Evolutionary conservation across 176 grass and related monocot genomes (phyloP).

Genomic region (Poa annua): DNA sequence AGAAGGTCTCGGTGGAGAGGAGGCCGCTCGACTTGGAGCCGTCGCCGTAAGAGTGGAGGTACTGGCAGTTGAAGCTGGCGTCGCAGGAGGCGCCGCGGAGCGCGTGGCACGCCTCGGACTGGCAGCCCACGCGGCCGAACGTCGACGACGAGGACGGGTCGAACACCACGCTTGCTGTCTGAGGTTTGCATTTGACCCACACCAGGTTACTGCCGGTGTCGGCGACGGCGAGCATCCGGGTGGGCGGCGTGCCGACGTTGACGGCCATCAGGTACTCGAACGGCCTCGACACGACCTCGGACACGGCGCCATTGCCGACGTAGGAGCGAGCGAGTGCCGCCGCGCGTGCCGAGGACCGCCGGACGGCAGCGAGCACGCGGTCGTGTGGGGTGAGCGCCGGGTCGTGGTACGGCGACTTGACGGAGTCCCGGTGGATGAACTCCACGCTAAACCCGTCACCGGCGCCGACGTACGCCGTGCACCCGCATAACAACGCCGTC

Average conservation of each 20-base stretch:
- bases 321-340: not conserved
- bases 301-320: conserved; percentile 22
- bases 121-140: conserved; percentile 45
- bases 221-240: conserved; percentile 37
- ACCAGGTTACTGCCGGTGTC: conserved; percentile 71
- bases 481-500: not conserved
- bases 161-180: not conserved
- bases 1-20: conserved; percentile 12
- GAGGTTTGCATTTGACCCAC: conserved; percentile 50
- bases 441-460: conserved; percentile 53
- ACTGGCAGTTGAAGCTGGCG: conserved; percentile 30
- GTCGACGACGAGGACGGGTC: conserved; percentile 40
- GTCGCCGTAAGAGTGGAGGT: not conserved
- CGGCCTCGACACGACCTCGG: conserved; percentile 40
- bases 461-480: not conserved
- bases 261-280: conserved; percentile 56
- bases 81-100: conserved; percentile 30
- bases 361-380: conserved; percentile 42
- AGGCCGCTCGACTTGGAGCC: not conserved
- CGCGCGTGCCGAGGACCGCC: conserved; percentile 46
- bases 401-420: conserved; percentile 48
- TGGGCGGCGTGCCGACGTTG: conserved; percentile 52
- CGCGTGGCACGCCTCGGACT: not conserved
- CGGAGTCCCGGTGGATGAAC: conserved; percentile 69
- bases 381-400: conserved; percentile 16